Percentiles rank a stretch among this genome's conserved stretches.
Evolutionary conservation across 2,329 filamentous ascomycete genomes (phyloP).

Genomic region (Stagonosporopsis rhizophila): DNA sequence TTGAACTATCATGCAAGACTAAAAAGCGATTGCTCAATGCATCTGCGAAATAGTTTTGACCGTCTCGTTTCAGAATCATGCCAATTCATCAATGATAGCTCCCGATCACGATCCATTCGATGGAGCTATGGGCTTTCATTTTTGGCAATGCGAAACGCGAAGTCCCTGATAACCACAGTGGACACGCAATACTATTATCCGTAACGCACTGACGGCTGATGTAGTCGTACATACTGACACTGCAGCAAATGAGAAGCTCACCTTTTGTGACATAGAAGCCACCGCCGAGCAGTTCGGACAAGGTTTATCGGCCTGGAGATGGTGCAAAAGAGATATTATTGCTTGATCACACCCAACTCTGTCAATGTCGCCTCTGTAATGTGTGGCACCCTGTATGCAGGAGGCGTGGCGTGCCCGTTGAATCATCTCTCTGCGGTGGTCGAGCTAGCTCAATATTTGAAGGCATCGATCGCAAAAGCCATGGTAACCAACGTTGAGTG

Average conservation of each 20-base stretch:
- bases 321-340: conserved; percentile 28
- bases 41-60: too few relatives aligned
- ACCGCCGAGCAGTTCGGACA: not conserved
- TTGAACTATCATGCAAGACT: too few relatives aligned
- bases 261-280: not conserved
- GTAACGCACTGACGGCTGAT: not conserved
- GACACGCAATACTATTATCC: too few relatives aligned
- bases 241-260: not conserved
- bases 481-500: not conserved
- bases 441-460: conserved; percentile 19
- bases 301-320: not conserved
- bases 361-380: not conserved
- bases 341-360: conserved; percentile 22
- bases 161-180: not conserved
- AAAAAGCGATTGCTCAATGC: too few relatives aligned
- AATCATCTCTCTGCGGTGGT: conserved; percentile 26
- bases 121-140: not conserved
- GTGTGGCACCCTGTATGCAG: conserved; percentile 28
- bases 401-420: conserved; percentile 29
- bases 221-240: not conserved
- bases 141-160: not conserved
- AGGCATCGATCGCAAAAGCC: not conserved
- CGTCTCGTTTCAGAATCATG: not conserved
- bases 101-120: not conserved
- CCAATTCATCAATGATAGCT: not conserved